These are phyloP conservation scores for Neopestalotiopsis rosae DNA, from an alignment of 2,329 filamentous ascomycete species.

Conservation along the genomic window DNA sequence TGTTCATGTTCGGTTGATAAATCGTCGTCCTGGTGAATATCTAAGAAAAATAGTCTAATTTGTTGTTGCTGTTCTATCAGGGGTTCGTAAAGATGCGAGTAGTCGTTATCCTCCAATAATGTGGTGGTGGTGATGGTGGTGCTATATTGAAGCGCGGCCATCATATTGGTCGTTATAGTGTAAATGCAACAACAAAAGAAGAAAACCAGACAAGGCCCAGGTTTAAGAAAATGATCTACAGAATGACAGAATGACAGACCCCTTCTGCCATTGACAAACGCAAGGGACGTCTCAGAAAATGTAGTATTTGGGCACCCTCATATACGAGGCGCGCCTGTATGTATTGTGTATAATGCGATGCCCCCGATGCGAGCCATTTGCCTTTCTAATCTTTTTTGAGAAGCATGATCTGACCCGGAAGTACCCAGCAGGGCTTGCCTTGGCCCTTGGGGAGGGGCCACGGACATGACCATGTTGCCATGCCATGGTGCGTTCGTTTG, in stretches of 20 bases:
- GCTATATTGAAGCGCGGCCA: not conserved
- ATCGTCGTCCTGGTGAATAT: not conserved
- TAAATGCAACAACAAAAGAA: not conserved
- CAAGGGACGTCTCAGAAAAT: not conserved
- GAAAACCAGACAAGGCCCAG: not conserved
- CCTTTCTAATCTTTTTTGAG: not conserved
- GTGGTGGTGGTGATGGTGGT: not conserved
- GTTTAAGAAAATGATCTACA: not conserved
- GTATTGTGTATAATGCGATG: too few species aligned
- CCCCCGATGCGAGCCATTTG: too few species aligned
- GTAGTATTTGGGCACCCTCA: slow-evolving; percentile 1
- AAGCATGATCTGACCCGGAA: not conserved
- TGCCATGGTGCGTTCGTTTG: not conserved
- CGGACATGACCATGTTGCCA: not conserved
- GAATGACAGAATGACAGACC: not conserved
- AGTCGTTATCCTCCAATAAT: not conserved
- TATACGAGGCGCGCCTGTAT: not conserved
- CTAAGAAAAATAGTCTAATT: slow-evolving; percentile 9
- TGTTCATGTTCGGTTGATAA: not conserved
- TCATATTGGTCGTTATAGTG: not conserved
- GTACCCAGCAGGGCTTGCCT: not conserved
- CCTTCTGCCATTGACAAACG: not conserved
- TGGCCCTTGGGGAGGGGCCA: not conserved
- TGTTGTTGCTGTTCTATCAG: not conserved
- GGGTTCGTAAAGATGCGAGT: not conserved